Evolutionary conservation across 495 filamentous ascomycete species (phyloP).

Genomic region (Amphirosellinia nigrospora): DNA sequence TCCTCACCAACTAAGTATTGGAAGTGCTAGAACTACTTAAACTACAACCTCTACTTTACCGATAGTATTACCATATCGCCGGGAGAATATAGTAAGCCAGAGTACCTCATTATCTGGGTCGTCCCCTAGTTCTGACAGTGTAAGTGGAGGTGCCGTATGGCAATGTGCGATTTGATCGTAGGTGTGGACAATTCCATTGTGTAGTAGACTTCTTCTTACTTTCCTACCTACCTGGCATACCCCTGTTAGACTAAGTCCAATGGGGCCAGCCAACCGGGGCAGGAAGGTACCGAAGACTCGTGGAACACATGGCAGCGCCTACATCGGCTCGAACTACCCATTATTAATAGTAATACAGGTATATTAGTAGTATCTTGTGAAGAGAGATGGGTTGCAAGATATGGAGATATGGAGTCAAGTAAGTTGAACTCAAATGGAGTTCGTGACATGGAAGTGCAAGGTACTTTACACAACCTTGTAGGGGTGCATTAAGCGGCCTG

Average conservation of each 20-base stretch:
- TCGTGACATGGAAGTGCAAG: background rate
- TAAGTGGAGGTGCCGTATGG: slow-evolving; percentile 14
- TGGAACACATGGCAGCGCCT: slow-evolving; percentile 7
- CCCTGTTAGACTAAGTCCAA: slow-evolving; percentile 4
- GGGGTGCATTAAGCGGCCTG: background rate
- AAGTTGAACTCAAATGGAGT: background rate
- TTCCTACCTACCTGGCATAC: background rate
- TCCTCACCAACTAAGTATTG: background rate
- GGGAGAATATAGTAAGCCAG: slow-evolving; percentile 2
- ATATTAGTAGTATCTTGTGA: slow-evolving; percentile 1
- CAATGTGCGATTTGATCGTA: slow-evolving; percentile 4
- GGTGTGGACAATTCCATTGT: slow-evolving; percentile 21
- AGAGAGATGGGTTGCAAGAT: background rate
- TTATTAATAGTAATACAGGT: background rate
- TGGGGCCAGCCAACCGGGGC: slow-evolving; percentile 6
- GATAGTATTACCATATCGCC: slow-evolving; percentile 1
- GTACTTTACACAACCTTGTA: background rate
- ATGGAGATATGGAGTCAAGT: background rate
- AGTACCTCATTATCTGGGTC: background rate
- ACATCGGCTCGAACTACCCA: background rate
- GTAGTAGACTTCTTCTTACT: slow-evolving; percentile 4
- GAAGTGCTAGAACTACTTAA: background rate
- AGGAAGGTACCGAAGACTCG: slow-evolving; percentile 14
- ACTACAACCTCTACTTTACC: background rate
- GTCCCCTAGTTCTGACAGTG: background rate